Evolutionary conservation across 2,329 filamentous ascomycete species (phyloP), one percentile per base, ranked within the genome.

Genomic region (Trichoderma hamatum): DNA sequence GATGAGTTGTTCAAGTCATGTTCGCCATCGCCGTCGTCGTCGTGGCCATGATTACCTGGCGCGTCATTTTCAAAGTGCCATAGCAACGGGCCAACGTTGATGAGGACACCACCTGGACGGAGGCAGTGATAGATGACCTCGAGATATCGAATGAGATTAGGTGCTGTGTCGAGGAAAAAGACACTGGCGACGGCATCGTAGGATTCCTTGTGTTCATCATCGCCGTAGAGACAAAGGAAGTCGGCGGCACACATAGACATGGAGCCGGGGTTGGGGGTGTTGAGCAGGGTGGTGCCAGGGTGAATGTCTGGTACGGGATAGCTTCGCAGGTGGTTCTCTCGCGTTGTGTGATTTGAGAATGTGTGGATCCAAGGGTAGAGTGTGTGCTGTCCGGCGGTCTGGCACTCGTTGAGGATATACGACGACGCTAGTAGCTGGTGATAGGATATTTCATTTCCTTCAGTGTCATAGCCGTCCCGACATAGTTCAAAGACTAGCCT

Each of bases 111-210:
- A 30, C 91, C 92, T 0, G 88, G 84, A 73, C 87, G 89, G 61
- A 99, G 85, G 75, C 94, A 96, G 76, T 92, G 87, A 52, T 82
- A 83, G 67, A 98, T 92, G 1, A 94, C 90, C 76, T 97, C 90
- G 39, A 99, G 88, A 77, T 99, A 99, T 2, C 91, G 88, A 66
- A 98, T 91, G 36, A 97, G 78, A 77, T 99, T 98, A 1, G 95
- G 94, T 2, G 96, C 96, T 1, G 96, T 99, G 78, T 99, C 96
- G 69, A 99, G 90, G 82, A 99, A 99, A 82, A 98, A 99, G 13
- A 97, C 92, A 3, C 92, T 93, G 0, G 92, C 89, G 2, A 98
- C 93, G 1, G 91, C 94, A 75, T 97, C 90, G 78, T 94, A 98
- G 0, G 79, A 75, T 0, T 84, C 85, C 10, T 81, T 79, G 73